Evolutionary conservation across 2,329 filamentous ascomycete genomes (phyloP).

Genomic region (Arachnomyces sp.): DNA sequence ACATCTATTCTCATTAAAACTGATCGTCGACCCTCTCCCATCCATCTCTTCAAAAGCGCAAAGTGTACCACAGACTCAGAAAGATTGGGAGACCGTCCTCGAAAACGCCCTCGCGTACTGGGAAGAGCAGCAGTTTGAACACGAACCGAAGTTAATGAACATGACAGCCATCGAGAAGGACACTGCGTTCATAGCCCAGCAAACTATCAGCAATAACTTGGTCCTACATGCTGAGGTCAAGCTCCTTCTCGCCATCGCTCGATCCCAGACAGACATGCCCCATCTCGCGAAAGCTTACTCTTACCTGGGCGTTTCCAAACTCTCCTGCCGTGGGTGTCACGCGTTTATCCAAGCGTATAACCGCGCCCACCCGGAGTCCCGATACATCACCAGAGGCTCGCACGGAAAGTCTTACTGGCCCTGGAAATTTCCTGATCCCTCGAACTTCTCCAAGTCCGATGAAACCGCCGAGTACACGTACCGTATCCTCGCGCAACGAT

Average conservation of each 20-base stretch:
- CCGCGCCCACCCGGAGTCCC: background rate
- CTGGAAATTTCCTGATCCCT: slow-evolving; percentile 3
- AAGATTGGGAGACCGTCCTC: slow-evolving; percentile 2
- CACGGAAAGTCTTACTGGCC: slow-evolving; percentile 2
- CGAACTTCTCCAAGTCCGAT: too few relatives aligned
- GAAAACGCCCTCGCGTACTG: background rate
- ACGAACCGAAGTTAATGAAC: background rate
- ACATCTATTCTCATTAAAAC: background rate
- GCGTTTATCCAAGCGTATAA: slow-evolving; percentile 2
- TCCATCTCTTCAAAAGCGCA: background rate
- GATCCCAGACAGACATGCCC: background rate
- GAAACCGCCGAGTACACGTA: too few relatives aligned
- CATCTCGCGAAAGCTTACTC: slow-evolving; percentile 2
- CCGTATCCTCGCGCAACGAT: too few relatives aligned
- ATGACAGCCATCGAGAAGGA: background rate
- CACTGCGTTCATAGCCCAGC: background rate
- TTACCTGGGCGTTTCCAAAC: slow-evolving; percentile 1
- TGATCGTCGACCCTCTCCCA: background rate
- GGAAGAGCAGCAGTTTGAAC: background rate
- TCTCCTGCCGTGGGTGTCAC: background rate
- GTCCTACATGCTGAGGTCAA: background rate
- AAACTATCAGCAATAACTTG: background rate
- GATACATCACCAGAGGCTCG: background rate
- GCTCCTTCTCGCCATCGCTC: background rate
- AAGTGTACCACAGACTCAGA: background rate